phyloP scores from a whole-genome alignment of 176 grass and related monocot species.

The Musa itinerans region DNA sequence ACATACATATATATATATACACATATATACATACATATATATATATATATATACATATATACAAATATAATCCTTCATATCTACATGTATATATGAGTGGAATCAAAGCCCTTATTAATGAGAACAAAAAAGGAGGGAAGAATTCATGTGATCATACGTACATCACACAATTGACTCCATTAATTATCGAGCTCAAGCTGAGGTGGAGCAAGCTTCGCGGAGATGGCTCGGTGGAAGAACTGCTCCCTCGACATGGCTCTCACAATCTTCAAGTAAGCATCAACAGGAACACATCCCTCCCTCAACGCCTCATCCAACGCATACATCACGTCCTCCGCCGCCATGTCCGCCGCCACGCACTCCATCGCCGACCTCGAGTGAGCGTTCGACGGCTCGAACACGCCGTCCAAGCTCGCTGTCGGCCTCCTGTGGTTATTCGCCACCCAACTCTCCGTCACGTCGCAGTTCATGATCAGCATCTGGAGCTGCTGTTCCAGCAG shows the following conservation, averaged over 20 bases:
- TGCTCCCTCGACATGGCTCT: conserved; percentile 18
- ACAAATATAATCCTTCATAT: too few relatives aligned
- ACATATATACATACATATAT: too few relatives aligned
- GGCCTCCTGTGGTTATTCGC: neutral
- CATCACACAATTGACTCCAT: too few relatives aligned
- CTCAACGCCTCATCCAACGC: conserved; percentile 21
- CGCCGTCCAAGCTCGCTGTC: neutral
- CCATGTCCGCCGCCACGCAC: neutral
- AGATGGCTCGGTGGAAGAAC: conserved; percentile 16
- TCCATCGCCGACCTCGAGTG: conserved; percentile 1
- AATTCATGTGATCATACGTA: too few relatives aligned
- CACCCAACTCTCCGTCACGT: conserved; percentile 12
- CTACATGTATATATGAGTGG: too few relatives aligned
- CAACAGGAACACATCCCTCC: conserved; percentile 2
- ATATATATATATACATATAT: too few relatives aligned
- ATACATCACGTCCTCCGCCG: conserved; percentile 7
- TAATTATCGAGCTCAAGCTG: too few relatives aligned
- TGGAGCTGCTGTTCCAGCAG: conserved; percentile 9
- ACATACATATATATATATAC: too few relatives aligned
- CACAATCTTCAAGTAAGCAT: conserved; percentile 19
- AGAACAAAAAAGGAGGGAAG: too few relatives aligned
- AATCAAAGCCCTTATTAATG: too few relatives aligned
- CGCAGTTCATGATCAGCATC: neutral
- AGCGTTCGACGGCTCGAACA: neutral
- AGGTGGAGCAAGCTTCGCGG: too few relatives aligned